Percentiles rank a stretch among this genome's conserved stretches.
Evolutionary conservation across 1,284 basidiomycete species (phyloP).

Genomic region (Apiotrichum siamense): DNA sequence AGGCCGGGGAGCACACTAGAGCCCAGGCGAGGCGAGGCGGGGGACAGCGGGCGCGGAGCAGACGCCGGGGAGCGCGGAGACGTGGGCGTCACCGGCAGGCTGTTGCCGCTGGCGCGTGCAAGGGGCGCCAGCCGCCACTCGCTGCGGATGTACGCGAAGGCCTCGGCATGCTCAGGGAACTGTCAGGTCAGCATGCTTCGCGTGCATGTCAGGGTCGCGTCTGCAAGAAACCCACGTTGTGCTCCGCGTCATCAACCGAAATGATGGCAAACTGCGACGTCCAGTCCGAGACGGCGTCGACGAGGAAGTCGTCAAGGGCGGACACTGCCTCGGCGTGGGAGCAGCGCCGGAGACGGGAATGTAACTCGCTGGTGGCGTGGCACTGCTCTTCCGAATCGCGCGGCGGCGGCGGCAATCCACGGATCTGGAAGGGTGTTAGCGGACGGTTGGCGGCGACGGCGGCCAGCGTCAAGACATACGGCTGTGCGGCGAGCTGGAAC

Average conservation of each 20-base stretch:
- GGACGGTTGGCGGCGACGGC: not conserved
- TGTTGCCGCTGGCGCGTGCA: not conserved
- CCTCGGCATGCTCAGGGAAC: not conserved
- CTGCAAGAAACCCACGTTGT: not conserved
- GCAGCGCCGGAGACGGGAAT: not conserved
- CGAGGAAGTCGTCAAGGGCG: not conserved
- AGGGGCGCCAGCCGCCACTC: not conserved
- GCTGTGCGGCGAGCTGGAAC: not conserved
- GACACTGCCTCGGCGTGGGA: not conserved
- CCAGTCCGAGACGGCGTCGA: not conserved
- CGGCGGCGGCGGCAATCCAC: not conserved
- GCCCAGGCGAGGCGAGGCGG: not conserved
- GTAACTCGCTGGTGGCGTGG: not conserved
- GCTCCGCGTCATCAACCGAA: not conserved
- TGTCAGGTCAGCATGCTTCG: not conserved
- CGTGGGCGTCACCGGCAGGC: not conserved
- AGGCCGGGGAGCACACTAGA: not conserved
- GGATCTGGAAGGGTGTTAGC: not conserved
- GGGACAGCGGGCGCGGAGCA: not conserved
- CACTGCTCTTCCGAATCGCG: not conserved
- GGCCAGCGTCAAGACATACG: not conserved
- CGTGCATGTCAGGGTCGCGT: not conserved
- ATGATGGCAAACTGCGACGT: not conserved
- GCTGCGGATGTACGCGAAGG: not conserved
- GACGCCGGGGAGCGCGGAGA: not conserved